Evolutionary conservation across 345 rosid species (phyloP).

Genomic region (Lumnitzera littorea): DNA sequence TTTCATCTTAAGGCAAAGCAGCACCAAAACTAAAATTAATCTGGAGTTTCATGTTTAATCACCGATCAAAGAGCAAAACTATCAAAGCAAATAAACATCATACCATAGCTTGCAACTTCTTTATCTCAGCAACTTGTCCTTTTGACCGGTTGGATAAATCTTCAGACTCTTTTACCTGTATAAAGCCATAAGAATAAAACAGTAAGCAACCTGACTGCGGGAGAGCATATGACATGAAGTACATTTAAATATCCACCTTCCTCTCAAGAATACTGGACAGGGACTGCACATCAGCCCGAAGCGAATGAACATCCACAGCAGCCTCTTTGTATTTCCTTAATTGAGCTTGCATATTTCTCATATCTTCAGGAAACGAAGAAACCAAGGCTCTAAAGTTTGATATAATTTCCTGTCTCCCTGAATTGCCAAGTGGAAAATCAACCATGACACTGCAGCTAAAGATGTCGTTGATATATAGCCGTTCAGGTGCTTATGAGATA

Average conservation of each 20-base stretch:
- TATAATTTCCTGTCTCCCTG: slow-evolving; percentile 87
- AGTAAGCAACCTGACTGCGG: too few relatives aligned
- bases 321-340: slow-evolving; percentile 64
- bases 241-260: slow-evolving; percentile 48
- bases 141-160: slow-evolving; percentile 44
- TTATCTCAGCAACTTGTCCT: slow-evolving; percentile 52
- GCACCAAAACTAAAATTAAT: too few relatives aligned
- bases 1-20: too few relatives aligned
- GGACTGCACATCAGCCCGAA: slow-evolving; percentile 74
- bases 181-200: slow-evolving; percentile 1
- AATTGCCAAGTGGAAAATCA: slow-evolving; percentile 7
- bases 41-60: neutral
- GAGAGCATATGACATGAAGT: neutral
- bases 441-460: neutral
- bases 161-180: slow-evolving; percentile 67
- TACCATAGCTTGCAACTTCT: slow-evolving; percentile 69
- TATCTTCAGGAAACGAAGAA: slow-evolving; percentile 86
- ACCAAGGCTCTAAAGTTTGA: slow-evolving; percentile 80
- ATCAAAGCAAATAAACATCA: slow-evolving; percentile 16
- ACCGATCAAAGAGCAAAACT: slow-evolving; percentile 4
- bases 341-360: slow-evolving; percentile 77
- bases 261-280: slow-evolving; percentile 56
- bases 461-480: neutral
- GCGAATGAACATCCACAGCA: slow-evolving; percentile 67
- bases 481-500: slow-evolving; percentile 6